phyloP scores from a whole-genome alignment of 345 rosid genomes.

The Pseudoturritis turrita region DNA sequence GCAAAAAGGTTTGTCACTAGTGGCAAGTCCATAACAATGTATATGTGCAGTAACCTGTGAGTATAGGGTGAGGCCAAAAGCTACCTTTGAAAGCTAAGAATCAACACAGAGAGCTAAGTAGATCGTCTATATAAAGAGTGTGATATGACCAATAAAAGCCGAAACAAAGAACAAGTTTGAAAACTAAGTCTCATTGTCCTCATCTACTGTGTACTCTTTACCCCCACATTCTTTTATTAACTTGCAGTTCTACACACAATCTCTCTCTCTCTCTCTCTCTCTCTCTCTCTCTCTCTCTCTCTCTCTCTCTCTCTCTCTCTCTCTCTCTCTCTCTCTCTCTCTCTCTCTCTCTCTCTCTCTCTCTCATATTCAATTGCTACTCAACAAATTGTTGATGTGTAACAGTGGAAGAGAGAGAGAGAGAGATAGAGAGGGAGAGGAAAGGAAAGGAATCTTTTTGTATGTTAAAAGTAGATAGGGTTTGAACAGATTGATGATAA shows the following conservation, averaged over 20 bases:
- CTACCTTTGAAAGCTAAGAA: slow-evolving; percentile 25
- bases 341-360: slow-evolving; percentile 3
- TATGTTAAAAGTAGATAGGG: slow-evolving; percentile 33
- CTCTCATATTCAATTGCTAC: slow-evolving; percentile 26
- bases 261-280: slow-evolving; percentile 9
- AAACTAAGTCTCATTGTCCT: slow-evolving; percentile 38
- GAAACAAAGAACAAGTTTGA: slow-evolving; percentile 30
- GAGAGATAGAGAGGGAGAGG: slow-evolving; percentile 8
- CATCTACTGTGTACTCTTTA: slow-evolving; percentile 32
- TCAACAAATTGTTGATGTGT: slow-evolving; percentile 15
- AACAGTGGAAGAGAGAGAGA: slow-evolving; percentile 14
- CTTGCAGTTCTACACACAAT: slow-evolving; percentile 30
- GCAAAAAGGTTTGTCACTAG: slow-evolving; percentile 18
- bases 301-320: slow-evolving; percentile 13
- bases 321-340: slow-evolving; percentile 9
- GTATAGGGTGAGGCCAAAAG: slow-evolving; percentile 37
- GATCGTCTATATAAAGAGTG: slow-evolving; percentile 24
- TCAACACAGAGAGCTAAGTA: slow-evolving; percentile 32
- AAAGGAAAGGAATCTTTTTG: slow-evolving; percentile 21
- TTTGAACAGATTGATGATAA: slow-evolving; percentile 29
- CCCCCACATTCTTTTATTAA: slow-evolving; percentile 31
- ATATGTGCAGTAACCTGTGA: slow-evolving; percentile 31
- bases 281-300: not conserved
- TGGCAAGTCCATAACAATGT: slow-evolving; percentile 29
- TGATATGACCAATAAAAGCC: slow-evolving; percentile 29